Conservation (phyloP, 2,329 filamentous ascomycete genomes). For the Neoascochyta sp. region DNA sequence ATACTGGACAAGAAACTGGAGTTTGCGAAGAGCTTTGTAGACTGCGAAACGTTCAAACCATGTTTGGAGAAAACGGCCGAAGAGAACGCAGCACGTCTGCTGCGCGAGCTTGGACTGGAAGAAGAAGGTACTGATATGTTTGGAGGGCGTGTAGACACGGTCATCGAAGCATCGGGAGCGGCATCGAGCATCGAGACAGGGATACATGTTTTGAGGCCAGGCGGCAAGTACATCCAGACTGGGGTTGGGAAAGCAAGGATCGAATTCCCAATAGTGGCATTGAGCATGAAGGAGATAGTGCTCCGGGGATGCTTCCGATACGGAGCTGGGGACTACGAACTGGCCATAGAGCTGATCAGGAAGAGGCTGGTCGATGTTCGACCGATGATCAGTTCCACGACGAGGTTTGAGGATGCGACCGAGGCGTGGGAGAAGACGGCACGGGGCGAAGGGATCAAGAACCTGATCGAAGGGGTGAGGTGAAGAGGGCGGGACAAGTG, state of each 20-base stretch:
- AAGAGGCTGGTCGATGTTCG: conserved; percentile 23
- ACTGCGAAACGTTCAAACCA: conserved; percentile 70
- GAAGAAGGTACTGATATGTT: conserved; percentile 42
- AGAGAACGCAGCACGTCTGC: conserved; percentile 55
- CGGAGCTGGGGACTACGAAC: conserved; percentile 29
- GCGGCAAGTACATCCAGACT: conserved; percentile 92
- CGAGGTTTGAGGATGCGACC: conserved; percentile 27
- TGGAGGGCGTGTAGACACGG: conserved; percentile 76
- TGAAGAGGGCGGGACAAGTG: conserved; percentile 6
- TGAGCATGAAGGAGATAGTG: conserved; percentile 77
- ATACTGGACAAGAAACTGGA: conserved; percentile 77
- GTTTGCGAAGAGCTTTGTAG: conserved; percentile 76
- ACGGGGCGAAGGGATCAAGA: conserved; percentile 34
- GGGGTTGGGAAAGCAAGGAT: conserved; percentile 91
- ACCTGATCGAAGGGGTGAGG: conserved; percentile 28
- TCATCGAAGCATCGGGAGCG: conserved; percentile 88
- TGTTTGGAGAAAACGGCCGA: conserved; percentile 57
- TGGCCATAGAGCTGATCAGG: conserved; percentile 24
- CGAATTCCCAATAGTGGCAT: conserved; percentile 86
- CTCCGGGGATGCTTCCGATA: conserved; percentile 34
- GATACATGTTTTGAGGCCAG: conserved; percentile 83
- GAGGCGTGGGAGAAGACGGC: conserved; percentile 33
- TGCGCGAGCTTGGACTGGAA: conserved; percentile 63
- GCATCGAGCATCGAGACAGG: conserved; percentile 81
- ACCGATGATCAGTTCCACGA: conserved; percentile 28